Conservation (phyloP, 331 rosid species). For the Quercus lobata region DNA sequence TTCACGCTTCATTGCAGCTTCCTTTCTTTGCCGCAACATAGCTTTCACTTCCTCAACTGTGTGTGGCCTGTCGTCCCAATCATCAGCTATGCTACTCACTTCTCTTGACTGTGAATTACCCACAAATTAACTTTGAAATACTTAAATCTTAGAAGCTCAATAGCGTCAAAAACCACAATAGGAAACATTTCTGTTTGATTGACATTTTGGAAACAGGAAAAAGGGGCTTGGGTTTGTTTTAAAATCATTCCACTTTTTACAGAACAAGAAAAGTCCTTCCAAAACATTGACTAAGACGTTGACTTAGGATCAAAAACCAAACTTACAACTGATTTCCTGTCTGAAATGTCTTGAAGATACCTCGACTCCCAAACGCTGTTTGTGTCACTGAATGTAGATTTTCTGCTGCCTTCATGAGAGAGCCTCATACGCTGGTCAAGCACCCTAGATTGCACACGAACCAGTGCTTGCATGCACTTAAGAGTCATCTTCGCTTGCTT, state of each 20-base stretch:
- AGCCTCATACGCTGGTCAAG: slow-evolving; percentile 81
- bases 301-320: background rate
- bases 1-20: slow-evolving; percentile 76
- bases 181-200: slow-evolving; percentile 7
- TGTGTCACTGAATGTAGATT: slow-evolving; percentile 75
- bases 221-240: slow-evolving; percentile 2
- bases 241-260: background rate
- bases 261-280: slow-evolving; percentile 3
- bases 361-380: slow-evolving; percentile 63
- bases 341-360: slow-evolving; percentile 73
- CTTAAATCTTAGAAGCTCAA: background rate
- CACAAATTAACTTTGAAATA: slow-evolving; percentile 1
- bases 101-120: slow-evolving; percentile 57
- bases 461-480: slow-evolving; percentile 88
- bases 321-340: slow-evolving; percentile 78
- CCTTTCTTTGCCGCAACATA: slow-evolving; percentile 79
- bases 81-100: slow-evolving; percentile 78
- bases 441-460: slow-evolving; percentile 82
- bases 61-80: slow-evolving; percentile 92
- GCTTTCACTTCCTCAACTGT: slow-evolving; percentile 92
- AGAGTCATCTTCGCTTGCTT: slow-evolving; percentile 97
- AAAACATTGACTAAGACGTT: background rate
- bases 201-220: slow-evolving; percentile 5
- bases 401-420: slow-evolving; percentile 71
- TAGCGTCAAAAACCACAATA: background rate